Evolutionary conservation across 371 early-diverging fungal genomes (phyloP).

Genomic region (Mucor saturninus): DNA sequence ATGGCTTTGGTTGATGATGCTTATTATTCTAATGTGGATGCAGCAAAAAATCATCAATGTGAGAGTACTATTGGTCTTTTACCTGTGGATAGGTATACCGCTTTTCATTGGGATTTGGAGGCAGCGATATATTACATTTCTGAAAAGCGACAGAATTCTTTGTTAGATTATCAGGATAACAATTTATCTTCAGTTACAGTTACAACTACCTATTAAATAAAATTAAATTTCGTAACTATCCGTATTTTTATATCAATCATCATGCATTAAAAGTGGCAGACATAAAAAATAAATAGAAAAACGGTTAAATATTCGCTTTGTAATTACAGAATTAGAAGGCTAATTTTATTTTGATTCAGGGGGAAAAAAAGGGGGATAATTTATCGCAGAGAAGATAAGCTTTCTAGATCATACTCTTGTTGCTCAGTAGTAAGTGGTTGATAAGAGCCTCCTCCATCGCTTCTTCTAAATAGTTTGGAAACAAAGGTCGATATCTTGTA

Average conservation of each 20-base stretch:
- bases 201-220: background rate
- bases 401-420: slow-evolving; percentile 25
- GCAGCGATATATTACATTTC: slow-evolving; percentile 15
- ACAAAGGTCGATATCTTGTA: background rate
- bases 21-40: background rate
- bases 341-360: too few species aligned
- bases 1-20: background rate
- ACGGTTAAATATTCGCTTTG: too few species aligned
- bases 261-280: too few species aligned
- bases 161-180: background rate
- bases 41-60: background rate
- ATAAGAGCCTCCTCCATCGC: slow-evolving; percentile 15
- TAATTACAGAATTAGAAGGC: too few species aligned
- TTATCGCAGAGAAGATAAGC: background rate
- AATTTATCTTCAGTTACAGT: slow-evolving; percentile 1
- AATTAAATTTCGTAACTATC: too few species aligned
- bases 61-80: background rate
- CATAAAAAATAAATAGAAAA: too few species aligned
- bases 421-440: slow-evolving; percentile 11
- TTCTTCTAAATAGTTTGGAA: background rate
- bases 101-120: slow-evolving; percentile 27
- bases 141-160: background rate
- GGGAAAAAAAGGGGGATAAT: too few species aligned
- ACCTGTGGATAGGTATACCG: slow-evolving; percentile 14
- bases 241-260: too few species aligned